Evolutionary conservation across 495 filamentous ascomycete genomes (phyloP).

Genomic region (Echria macrotheca): DNA sequence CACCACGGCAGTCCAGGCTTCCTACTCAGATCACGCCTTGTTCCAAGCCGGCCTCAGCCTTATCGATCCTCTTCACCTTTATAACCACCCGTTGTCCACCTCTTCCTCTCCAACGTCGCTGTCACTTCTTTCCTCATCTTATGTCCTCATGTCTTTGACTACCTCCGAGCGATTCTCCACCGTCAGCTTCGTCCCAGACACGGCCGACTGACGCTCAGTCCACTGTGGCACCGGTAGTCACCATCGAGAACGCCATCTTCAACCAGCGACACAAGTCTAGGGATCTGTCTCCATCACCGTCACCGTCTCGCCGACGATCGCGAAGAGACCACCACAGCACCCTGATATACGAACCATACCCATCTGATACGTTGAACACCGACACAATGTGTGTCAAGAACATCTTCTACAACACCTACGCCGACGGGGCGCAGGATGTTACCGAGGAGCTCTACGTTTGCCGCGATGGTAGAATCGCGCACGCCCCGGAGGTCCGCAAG

Average conservation of each 20-base stretch:
- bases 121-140: too few relatives aligned
- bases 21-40: too few relatives aligned
- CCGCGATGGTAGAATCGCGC: constrained; percentile 21
- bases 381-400: constrained; percentile 41
- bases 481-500: constrained; percentile 20
- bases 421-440: constrained; percentile 25
- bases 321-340: constrained; percentile 11
- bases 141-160: constrained; percentile 43
- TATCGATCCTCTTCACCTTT: background rate
- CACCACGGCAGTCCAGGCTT: too few relatives aligned
- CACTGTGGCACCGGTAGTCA: constrained; percentile 17
- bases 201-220: constrained; percentile 34
- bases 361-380: constrained; percentile 18
- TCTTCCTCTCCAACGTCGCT: too few relatives aligned
- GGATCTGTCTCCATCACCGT: constrained; percentile 9
- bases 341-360: constrained; percentile 18
- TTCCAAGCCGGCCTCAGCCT: too few relatives aligned
- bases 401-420: constrained; percentile 32
- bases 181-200: constrained; percentile 35
- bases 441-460: constrained; percentile 27
- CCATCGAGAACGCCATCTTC: constrained; percentile 28
- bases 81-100: constrained; percentile 11
- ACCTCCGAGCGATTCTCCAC: constrained; percentile 26
- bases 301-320: background rate
- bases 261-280: constrained; percentile 20